These are phyloP conservation scores for Phaffia tasmanica DNA, from an alignment of 768 basidiomycete genomes.

Conservation along the genomic window DNA sequence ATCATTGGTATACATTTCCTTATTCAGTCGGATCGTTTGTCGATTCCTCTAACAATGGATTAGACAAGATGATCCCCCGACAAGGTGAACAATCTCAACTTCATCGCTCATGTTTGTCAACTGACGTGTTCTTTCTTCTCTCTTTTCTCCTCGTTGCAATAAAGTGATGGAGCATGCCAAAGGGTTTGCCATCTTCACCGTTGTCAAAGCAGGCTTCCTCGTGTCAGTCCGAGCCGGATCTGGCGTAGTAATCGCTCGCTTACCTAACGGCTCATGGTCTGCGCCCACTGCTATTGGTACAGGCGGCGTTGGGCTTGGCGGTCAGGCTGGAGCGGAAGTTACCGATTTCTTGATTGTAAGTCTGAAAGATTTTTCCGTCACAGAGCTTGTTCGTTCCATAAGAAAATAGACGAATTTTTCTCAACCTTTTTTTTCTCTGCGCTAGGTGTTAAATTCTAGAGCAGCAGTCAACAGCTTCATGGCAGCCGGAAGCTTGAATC, in stretches of 20 bases:
- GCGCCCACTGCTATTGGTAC: constrained; percentile 72
- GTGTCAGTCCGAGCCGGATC: constrained; percentile 71
- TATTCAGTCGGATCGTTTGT: constrained; percentile 69
- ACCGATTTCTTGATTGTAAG: constrained; percentile 32
- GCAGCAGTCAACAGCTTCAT: constrained; percentile 62
- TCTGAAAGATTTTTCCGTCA: neutral
- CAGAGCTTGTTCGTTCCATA: constrained; percentile 43
- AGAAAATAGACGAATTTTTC: constrained; percentile 63
- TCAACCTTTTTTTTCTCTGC: neutral
- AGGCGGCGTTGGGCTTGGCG: constrained; percentile 78
- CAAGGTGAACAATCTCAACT: neutral
- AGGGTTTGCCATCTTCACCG: constrained; percentile 74
- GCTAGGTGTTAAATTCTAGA: constrained; percentile 59
- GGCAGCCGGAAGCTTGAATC: constrained; percentile 78
- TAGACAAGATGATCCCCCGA: constrained; percentile 50
- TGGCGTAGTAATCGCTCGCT: constrained; percentile 75
- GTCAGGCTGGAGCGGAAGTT: constrained; percentile 43
- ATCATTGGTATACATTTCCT: constrained; percentile 3
- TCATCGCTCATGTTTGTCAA: constrained; percentile 48
- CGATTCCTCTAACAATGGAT: constrained; percentile 63
- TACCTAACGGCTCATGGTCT: constrained; percentile 80
- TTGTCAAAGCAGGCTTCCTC: constrained; percentile 56
- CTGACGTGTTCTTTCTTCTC: neutral
- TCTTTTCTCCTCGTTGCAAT: neutral
- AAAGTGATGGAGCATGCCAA: constrained; percentile 48